phyloP scores from a whole-genome alignment of 2,329 filamentous ascomycete species.

The Madurella mycetomatis region DNA sequence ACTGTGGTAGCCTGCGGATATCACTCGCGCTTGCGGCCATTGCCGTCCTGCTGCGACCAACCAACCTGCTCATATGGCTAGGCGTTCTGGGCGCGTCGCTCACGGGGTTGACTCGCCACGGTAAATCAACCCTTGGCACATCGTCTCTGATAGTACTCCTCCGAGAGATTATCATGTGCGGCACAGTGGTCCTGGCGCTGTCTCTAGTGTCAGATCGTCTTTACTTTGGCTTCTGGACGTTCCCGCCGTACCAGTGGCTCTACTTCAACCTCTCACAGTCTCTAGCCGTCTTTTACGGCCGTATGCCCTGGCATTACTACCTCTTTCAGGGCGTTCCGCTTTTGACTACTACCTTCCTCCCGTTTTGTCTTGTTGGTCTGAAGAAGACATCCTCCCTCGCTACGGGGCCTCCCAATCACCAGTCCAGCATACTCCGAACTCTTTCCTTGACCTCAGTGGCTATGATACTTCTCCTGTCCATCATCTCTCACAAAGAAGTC shows the following conservation, averaged over 20 bases:
- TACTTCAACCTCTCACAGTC: constrained; percentile 87
- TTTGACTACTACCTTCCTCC: constrained; percentile 75
- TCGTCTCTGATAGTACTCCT: constrained; percentile 50
- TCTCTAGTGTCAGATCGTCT: constrained; percentile 67
- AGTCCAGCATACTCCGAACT: constrained; percentile 45
- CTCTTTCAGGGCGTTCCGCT: constrained; percentile 84
- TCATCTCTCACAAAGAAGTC: constrained; percentile 92
- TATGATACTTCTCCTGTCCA: constrained; percentile 61
- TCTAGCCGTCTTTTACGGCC: constrained; percentile 87
- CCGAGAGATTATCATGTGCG: constrained; percentile 62
- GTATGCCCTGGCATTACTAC: constrained; percentile 90
- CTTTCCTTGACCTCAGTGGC: constrained; percentile 56
- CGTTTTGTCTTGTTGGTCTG: constrained; percentile 66
- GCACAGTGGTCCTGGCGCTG: constrained; percentile 54
- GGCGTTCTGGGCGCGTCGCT: constrained; percentile 54
- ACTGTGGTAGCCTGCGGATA: constrained; percentile 45
- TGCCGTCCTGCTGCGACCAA: constrained; percentile 83
- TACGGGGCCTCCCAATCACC: constrained; percentile 32
- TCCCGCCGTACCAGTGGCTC: constrained; percentile 82
- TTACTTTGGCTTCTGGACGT: constrained; percentile 82
- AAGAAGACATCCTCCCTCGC: constrained; percentile 43
- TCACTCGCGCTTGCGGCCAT: constrained; percentile 73
- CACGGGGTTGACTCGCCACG: constrained; percentile 26
- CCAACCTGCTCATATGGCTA: constrained; percentile 82
- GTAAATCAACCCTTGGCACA: constrained; percentile 42